Conservation (phyloP, 2,329 filamentous ascomycete species). For the Ophiosphaerella narmari region DNA sequence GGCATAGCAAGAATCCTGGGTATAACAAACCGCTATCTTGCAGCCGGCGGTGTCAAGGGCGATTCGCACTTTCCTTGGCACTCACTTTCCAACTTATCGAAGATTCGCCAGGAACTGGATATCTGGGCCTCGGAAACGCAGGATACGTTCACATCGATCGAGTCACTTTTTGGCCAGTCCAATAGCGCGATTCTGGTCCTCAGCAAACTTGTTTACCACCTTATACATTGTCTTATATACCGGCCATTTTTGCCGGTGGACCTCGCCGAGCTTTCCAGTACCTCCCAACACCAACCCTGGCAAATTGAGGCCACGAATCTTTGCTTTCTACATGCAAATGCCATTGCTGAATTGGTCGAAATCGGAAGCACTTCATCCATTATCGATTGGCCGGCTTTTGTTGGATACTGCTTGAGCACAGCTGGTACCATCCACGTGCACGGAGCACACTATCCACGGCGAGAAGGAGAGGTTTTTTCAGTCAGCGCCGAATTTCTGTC, state of each 20-base stretch:
- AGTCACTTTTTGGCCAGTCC: conserved; percentile 74
- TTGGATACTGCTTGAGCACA: conserved; percentile 84
- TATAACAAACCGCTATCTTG: conserved; percentile 81
- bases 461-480: conserved; percentile 67
- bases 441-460: conserved; percentile 74
- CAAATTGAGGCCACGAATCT: conserved; percentile 89
- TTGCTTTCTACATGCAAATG: conserved; percentile 85
- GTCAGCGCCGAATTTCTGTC: conserved; percentile 72
- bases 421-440: conserved; percentile 89
- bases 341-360: conserved; percentile 81
- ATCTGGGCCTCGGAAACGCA: conserved; percentile 83
- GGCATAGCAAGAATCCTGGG: conserved; percentile 83
- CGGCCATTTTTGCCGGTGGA: conserved; percentile 86
- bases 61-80: conserved; percentile 94
- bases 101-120: conserved; percentile 83
- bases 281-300: conserved; percentile 87
- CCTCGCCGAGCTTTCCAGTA: conserved; percentile 76
- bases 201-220: conserved; percentile 84
- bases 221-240: conserved; percentile 86
- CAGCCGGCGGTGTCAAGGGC: conserved; percentile 83
- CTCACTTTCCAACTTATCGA: conserved; percentile 80
- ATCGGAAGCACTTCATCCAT: conserved; percentile 74
- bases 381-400: conserved; percentile 84
- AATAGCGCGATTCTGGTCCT: conserved; percentile 80
- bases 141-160: conserved; percentile 76